Base-by-base conservation (phyloP, 805 yeast genomes). In the Pichia paraexigua region DNA sequence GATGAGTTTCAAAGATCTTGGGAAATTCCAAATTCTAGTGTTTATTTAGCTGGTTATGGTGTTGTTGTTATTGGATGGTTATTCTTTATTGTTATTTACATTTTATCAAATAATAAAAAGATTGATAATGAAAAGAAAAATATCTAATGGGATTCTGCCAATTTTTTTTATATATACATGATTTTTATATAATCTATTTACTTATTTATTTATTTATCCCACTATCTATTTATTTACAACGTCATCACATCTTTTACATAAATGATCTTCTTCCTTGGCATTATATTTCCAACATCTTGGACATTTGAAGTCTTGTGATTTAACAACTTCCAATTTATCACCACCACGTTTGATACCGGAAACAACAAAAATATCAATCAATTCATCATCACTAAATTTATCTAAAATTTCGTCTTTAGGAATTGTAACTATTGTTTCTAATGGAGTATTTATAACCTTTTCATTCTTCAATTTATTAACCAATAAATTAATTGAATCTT, bases 221-320 rank as follows among this genome's bases (percentile, higher is more conserved):
- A n/a, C n/a, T n/a, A n/a, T n/a, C n/a, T 32, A 35, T 35, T 35
- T 35, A 35, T 35, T 35, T 20, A 71, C 61, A 32, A 75, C 82
- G 1, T 58, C 56, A 13, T 68, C 66, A 69, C 98, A 92, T 58
- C 94, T 77, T 1, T 49, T 42, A 65, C 99, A 92, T 28, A 90
- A 69, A 1, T 64, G 65, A 12, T 79, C 79, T 37, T 75, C 80
- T 0, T 55, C 58, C 0, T 61, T 66, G 0, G 95, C 71, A 9
- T 78, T 78, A 62, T 69, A 82, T 61, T 87, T 87, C 99, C 99
- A 94, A 68, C 99, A 94, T 63, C 99, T 77, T 8, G 96, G 96
- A 64, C 99, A 94, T 61, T 90, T 90, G 48, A 69, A 68, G 2
- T 71, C 61, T 0, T 63, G 52, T 43, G 68, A 66, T 18, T 71